Evolutionary conservation across 2,329 filamentous ascomycete species (phyloP), one percentile per base, ranked within the genome.

Genomic region (Pezizomycotina sp.): DNA sequence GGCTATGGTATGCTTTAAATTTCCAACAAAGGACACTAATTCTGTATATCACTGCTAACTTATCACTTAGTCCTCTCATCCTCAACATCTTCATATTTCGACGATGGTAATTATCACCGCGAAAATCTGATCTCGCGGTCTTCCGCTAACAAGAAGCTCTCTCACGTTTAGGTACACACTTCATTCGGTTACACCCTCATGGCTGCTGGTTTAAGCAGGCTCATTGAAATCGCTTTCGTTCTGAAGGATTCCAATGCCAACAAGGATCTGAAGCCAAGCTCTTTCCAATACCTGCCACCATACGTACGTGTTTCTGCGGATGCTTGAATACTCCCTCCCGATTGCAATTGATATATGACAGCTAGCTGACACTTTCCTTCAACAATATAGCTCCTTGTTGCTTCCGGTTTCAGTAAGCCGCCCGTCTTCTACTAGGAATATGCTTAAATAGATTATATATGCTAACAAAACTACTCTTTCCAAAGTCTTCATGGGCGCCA

Each of bases 161-260:
- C 74, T 4, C 89, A 98, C 53, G 78, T 86, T 0, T 89, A 98
- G 66, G 76, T 91, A 6, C 89, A 98, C 57, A 64, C 68, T 23
- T 71, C 89, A 47, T 98, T 98, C 52, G 89, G 89, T 8, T 95
- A 92, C 55, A 92, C 82, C 0, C 65, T 98, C 25, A 95, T 98
- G 84, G 80, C 71, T 1, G 84, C 78, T 3, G 89, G 86, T 10
- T 41, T 82, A 8, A 71, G 79, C 1, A 71, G 89, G 34, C 80
- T 95, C 37, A 76, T 98, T 34, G 89, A 98, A 60, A 77, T 98
- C 50, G 70, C 77, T 1, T 93, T 98, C 53, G 67, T 98, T 0
- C 64, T 95, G 37, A 70, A 64, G 47, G 89, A 98, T 56, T 65
- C 66, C 47, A 64, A 65, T 34, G 66, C 72, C 5, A 49, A 78